These are phyloP conservation scores for Boletus reticuloceps DNA, from an alignment of 768 basidiomycete species.

Conservation along the genomic window DNA sequence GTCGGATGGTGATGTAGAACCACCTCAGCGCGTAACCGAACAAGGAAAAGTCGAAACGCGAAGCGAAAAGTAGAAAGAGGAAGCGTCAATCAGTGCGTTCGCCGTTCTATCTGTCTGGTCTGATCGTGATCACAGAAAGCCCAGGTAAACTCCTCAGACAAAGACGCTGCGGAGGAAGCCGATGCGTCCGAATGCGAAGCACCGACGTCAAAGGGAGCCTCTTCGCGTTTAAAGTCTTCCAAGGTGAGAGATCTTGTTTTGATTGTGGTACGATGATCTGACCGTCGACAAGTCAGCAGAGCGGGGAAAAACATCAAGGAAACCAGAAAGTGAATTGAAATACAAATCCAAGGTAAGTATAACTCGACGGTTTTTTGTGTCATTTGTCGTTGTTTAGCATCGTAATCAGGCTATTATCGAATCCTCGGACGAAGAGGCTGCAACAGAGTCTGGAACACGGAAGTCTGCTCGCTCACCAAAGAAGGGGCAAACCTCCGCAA, in stretches of 20 bases:
- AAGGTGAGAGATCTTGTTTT: slow-evolving; percentile 4
- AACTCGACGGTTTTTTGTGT: background rate
- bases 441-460: slow-evolving; percentile 1
- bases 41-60: slow-evolving; percentile 4
- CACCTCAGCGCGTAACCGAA: background rate
- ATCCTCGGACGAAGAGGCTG: slow-evolving; percentile 27
- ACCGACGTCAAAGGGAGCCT: slow-evolving; percentile 7
- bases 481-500: slow-evolving; percentile 1
- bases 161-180: background rate
- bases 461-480: slow-evolving; percentile 6
- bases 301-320: slow-evolving; percentile 8
- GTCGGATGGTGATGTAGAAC: background rate
- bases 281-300: slow-evolving; percentile 9
- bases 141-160: background rate
- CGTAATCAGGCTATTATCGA: slow-evolving; percentile 24
- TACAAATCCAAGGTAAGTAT: slow-evolving; percentile 27
- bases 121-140: background rate
- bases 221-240: slow-evolving; percentile 8
- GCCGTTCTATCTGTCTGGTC: background rate
- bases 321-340: slow-evolving; percentile 18
- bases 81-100: slow-evolving; percentile 15
- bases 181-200: slow-evolving; percentile 1
- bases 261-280: background rate
- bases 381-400: background rate
- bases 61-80: background rate